Evolutionary conservation across 768 basidiomycete genomes (phyloP).

Genomic region (Floccularia luteovirens): DNA sequence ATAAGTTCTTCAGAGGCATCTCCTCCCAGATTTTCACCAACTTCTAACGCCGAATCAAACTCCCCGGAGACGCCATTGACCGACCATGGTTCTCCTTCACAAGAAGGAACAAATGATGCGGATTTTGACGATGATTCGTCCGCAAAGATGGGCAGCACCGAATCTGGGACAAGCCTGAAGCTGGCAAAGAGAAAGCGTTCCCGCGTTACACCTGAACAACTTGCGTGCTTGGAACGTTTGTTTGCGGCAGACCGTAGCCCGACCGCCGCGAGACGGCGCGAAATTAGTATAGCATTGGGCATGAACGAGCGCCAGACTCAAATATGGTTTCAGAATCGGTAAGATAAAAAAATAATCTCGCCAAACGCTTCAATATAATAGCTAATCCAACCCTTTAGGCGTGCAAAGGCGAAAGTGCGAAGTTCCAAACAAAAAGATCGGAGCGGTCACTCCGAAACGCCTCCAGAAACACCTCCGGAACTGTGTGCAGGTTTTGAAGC

Average conservation of each 20-base stretch:
- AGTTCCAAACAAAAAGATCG: conserved; percentile 44
- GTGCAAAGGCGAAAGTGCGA: conserved; percentile 75
- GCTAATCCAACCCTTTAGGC: conserved; percentile 34
- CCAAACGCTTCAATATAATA: neutral
- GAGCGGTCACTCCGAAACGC: conserved; percentile 24
- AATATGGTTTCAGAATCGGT: conserved; percentile 90
- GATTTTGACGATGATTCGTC: conserved; percentile 24
- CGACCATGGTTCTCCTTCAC: too few species aligned
- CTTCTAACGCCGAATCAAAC: too few species aligned
- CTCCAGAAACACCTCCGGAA: conserved; percentile 44
- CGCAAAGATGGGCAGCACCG: conserved; percentile 26
- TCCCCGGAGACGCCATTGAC: too few species aligned
- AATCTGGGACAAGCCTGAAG: conserved; percentile 20
- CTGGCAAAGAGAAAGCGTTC: conserved; percentile 48
- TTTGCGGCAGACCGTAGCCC: conserved; percentile 68
- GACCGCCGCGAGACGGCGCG: conserved; percentile 59
- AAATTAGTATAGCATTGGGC: conserved; percentile 66
- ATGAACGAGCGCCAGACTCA: conserved; percentile 87
- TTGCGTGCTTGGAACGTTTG: conserved; percentile 65
- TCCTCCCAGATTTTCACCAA: too few species aligned
- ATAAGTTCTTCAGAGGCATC: too few species aligned
- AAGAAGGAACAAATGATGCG: too few species aligned
- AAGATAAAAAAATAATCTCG: conserved; percentile 7
- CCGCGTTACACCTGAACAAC: conserved; percentile 74
- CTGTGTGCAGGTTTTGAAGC: conserved; percentile 44